Evolutionary conservation across 2,329 filamentous ascomycete species (phyloP).

Genomic region (Calycina herbarum): DNA sequence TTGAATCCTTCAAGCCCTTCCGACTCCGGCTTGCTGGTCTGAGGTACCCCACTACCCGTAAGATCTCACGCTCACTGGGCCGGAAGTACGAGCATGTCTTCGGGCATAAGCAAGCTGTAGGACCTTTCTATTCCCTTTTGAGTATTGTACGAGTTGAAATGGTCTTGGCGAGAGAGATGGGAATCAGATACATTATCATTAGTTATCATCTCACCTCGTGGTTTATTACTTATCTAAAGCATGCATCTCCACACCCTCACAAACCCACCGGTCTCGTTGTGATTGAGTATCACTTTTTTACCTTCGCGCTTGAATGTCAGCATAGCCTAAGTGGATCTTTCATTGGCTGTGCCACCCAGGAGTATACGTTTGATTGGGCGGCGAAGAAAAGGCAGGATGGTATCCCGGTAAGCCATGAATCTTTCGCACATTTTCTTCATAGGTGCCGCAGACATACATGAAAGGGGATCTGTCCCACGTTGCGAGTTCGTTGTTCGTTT

Average conservation of each 20-base stretch:
- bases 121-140: neutral
- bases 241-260: neutral
- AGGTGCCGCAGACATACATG: slow-evolving; percentile 16
- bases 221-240: neutral
- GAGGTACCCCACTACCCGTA: slow-evolving; percentile 1
- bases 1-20: slow-evolving; percentile 2
- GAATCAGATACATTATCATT: neutral
- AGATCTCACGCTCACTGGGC: neutral
- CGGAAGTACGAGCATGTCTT: neutral
- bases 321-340: slow-evolving; percentile 7
- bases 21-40: neutral
- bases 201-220: neutral
- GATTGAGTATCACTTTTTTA: neutral
- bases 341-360: neutral
- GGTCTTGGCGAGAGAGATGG: neutral
- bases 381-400: slow-evolving; percentile 8
- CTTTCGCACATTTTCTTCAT: neutral
- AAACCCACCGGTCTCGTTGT: neutral
- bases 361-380: slow-evolving; percentile 9
- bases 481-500: neutral
- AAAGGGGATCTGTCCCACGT: slow-evolving; percentile 5
- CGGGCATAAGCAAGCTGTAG: neutral
- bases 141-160: neutral
- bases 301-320: neutral
- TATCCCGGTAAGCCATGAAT: slow-evolving; percentile 7